Conservation (phyloP, 164 flowering plant species). For the Vitis riparia region DNA sequence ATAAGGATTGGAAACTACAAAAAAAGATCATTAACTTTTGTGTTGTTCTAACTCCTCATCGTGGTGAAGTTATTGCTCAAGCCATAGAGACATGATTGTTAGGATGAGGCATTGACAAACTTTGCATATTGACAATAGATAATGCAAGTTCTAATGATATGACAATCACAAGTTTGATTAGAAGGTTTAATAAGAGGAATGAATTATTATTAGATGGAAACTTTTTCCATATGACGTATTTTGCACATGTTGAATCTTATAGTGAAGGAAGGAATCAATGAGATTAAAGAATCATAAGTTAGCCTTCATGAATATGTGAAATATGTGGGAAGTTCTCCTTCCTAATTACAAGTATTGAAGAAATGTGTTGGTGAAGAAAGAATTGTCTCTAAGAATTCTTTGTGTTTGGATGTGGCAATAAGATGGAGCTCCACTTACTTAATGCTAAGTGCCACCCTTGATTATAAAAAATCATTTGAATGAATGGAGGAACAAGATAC, state of each 20-base stretch:
- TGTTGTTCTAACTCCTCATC: constrained; percentile 3
- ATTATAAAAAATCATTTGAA: constrained; percentile 6
- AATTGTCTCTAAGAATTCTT: not conserved
- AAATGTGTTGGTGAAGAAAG: no score
- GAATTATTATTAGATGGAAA: not conserved
- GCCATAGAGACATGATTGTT: not conserved
- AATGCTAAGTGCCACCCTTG: not conserved
- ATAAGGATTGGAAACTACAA: not conserved
- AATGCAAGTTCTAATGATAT: constrained; percentile 17
- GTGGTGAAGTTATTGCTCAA: not conserved
- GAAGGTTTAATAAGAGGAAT: not conserved
- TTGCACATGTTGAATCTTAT: constrained; percentile 13
- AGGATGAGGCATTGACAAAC: constrained; percentile 7
- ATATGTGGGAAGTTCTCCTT: constrained; percentile 12
- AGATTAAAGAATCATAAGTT: not conserved
- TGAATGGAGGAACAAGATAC: not conserved
- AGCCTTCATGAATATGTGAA: not conserved
- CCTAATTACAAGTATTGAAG: constrained; percentile 1
- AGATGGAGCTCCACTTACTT: constrained; percentile 15
- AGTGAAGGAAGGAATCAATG: constrained; percentile 14
- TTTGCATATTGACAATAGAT: constrained; percentile 11
- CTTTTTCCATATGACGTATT: constrained; percentile 17
- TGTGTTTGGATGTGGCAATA: constrained; percentile 15
- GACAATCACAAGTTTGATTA: not conserved
- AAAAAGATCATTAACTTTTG: not conserved